Evolutionary conservation across 257 asterid species (phyloP).

Genomic region (Catharanthus roseus): DNA sequence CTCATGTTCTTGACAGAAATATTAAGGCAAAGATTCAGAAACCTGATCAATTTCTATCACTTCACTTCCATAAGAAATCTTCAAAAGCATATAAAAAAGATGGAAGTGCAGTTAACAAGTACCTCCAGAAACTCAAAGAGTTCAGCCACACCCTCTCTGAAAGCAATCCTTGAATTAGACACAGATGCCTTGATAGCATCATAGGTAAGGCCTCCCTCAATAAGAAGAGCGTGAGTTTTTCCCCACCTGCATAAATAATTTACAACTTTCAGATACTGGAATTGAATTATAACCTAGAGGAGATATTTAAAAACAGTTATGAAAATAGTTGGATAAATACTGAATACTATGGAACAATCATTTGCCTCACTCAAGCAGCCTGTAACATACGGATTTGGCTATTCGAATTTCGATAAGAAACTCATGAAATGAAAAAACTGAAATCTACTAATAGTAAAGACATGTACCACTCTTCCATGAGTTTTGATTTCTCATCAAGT

Average conservation of each 20-base stretch:
- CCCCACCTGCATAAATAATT: conserved; percentile 64
- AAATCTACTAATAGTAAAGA: conserved; percentile 9
- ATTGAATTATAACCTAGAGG: conserved; percentile 1
- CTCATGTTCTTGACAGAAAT: background rate
- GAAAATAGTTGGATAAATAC: background rate
- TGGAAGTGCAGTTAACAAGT: conserved; percentile 18
- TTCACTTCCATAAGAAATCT: conserved; percentile 16
- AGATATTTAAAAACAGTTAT: background rate
- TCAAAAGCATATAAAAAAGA: conserved; percentile 13
- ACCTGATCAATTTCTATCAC: background rate
- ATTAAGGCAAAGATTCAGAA: background rate
- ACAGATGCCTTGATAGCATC: conserved; percentile 70
- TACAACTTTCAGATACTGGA: conserved; percentile 15
- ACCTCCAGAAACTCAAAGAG: conserved; percentile 91
- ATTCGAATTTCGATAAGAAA: background rate
- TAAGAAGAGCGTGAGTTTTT: conserved; percentile 81
- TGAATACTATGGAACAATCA: background rate
- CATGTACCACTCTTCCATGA: conserved; percentile 95
- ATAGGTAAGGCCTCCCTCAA: conserved; percentile 77
- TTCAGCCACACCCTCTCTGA: conserved; percentile 84
- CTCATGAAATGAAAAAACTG: conserved; percentile 7
- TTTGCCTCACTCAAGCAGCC: background rate
- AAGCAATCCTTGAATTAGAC: conserved; percentile 58
- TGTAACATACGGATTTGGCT: background rate
- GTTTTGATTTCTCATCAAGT: conserved; percentile 72